Evolutionary conservation across 2,329 filamentous ascomycete species (phyloP), one percentile per base, ranked within the genome.

Genomic region (Madurella mycetomatis): DNA sequence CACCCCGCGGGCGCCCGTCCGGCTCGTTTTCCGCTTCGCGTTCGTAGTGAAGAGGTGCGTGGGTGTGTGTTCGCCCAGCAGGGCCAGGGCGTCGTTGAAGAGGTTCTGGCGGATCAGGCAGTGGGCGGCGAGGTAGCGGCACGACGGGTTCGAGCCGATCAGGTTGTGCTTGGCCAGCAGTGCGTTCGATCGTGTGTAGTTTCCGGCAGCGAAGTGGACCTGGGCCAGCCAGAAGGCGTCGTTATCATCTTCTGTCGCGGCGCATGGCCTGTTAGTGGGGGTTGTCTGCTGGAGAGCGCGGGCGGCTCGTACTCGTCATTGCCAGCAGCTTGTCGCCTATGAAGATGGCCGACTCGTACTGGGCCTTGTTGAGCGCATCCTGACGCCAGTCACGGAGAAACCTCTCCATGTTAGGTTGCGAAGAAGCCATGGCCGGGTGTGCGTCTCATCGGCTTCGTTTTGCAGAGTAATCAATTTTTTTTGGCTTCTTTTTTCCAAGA

Each of bases 171-270:
- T 87, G 31, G 86, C 84, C 58, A 99, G 84, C 61, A 96, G 88
- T 19, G 89, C 82, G 65, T 96, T 86, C 2, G 94, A 92, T 65
- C 94, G 88, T 9, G 88, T 94, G 71, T 95, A 96, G 76, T 97
- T 96, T 64, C 90, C 92, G 47, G 90, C 94, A 49, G 87, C 88
- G 73, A 97, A 99, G 72, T 99, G 92, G 39, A 96, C 90, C 73
- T 97, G 92, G n/a, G 94, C 94, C 42, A 99, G 86, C 87, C 91
- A 96, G 68, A 96, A 96, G 41, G 92, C 92, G 70, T 99, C 94
- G 61, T 90, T 86, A 66, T 96, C 91, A 69, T 92, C 88, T 67
- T 92, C 94, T 96, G 61, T 9, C 12, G 37, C 41, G 15, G 32
- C 15, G 12, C 48, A 37, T n/a, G 40, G 30, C 17, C 30, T 25